These are phyloP conservation scores for Angomonas deanei DNA, from an alignment of 208 protist genomes.

Conservation along the genomic window DNA sequence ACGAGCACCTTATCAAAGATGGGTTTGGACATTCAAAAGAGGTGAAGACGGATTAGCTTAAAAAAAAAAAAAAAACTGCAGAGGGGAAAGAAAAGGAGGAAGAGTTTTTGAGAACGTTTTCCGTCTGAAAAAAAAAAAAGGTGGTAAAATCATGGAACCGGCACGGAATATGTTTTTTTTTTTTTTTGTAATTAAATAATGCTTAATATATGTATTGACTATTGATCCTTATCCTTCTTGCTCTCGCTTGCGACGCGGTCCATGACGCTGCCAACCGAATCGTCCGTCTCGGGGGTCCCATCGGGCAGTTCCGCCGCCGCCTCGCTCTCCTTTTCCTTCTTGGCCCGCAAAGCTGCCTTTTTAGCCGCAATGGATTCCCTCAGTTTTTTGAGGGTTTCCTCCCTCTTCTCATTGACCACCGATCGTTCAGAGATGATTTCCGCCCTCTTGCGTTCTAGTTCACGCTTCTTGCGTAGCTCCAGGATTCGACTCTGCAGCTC, in stretches of 20 bases:
- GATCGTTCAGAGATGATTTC: constrained; percentile 55
- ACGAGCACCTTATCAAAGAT: constrained; percentile 94
- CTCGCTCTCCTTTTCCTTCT: constrained; percentile 27
- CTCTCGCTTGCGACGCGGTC: constrained; percentile 12
- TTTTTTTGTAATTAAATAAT: too few species aligned
- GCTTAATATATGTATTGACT: too few species aligned
- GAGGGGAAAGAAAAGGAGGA: neutral
- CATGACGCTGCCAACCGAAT: constrained; percentile 30
- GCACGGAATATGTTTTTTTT: too few species aligned
- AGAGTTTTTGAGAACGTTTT: neutral
- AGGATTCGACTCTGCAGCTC: constrained; percentile 75
- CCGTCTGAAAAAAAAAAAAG: constrained; percentile 1
- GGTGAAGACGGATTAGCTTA: neutral
- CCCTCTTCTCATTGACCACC: constrained; percentile 47
- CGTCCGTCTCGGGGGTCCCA: neutral
- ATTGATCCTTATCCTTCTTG: neutral
- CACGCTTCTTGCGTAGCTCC: constrained; percentile 82
- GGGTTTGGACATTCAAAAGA: constrained; percentile 11
- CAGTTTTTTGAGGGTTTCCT: constrained; percentile 68
- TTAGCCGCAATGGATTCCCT: constrained; percentile 75
- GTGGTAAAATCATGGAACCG: neutral
- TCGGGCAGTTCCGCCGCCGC: neutral
- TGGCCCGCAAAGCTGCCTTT: constrained; percentile 67
- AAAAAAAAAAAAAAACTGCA: constrained; percentile 1
- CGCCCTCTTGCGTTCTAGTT: constrained; percentile 75